phyloP scores from a whole-genome alignment of 2,329 filamentous ascomycete species.

The Sporothrix luriei region DNA sequence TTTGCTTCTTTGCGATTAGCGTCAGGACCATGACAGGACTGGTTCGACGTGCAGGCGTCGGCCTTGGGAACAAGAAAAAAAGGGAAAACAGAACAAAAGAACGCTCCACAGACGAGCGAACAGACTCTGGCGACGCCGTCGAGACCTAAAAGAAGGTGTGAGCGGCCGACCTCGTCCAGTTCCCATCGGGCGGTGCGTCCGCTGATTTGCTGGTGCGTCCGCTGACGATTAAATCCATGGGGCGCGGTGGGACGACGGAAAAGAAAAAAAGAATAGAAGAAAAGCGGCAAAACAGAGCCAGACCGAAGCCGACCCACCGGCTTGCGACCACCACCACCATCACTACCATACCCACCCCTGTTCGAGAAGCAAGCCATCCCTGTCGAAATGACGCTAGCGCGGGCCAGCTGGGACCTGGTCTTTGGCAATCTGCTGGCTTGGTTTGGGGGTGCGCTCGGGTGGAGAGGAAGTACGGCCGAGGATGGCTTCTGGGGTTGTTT shows the following conservation, averaged over 20 bases:
- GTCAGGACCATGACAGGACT: background rate
- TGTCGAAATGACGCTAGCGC: slow-evolving; percentile 28
- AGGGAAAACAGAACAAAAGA: background rate
- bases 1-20: slow-evolving; percentile 26
- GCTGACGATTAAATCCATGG: slow-evolving; percentile 18
- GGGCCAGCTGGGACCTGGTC: slow-evolving; percentile 4
- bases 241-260: background rate
- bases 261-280: background rate
- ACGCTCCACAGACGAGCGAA: background rate
- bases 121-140: background rate
- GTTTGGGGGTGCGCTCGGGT: background rate
- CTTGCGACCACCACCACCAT: background rate
- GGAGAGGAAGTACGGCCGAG: background rate
- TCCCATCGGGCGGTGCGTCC: slow-evolving; percentile 15
- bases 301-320: slow-evolving; percentile 12
- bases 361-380: slow-evolving; percentile 13
- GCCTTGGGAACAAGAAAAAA: background rate
- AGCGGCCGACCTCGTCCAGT: background rate
- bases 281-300: background rate
- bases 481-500: background rate
- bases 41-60: background rate
- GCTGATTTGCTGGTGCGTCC: slow-evolving; percentile 23
- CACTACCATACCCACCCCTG: background rate
- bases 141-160: slow-evolving; percentile 19
- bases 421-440: slow-evolving; percentile 12